Conservation (phyloP, 225 moss, liverwort and hornwort species). For the Polytrichum commune region DNA sequence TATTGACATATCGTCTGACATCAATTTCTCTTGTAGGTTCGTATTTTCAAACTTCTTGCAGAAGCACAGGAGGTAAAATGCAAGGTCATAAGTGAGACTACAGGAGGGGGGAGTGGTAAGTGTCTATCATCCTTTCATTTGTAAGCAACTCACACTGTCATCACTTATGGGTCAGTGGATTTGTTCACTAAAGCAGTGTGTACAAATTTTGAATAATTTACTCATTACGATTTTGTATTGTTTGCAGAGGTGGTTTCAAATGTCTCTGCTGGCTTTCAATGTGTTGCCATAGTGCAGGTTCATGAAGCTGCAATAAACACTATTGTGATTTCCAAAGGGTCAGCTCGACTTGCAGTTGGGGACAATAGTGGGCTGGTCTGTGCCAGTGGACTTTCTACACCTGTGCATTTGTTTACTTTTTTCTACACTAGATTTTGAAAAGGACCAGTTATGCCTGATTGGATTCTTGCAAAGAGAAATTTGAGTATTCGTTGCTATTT, state of each 20-base stretch:
- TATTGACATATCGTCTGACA: not conserved
- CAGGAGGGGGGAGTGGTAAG: conserved; percentile 57
- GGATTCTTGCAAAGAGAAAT: too few relatives aligned
- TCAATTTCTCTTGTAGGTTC: conserved; percentile 53
- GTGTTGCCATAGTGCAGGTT: conserved; percentile 49
- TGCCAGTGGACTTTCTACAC: not conserved
- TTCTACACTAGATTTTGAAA: not conserved
- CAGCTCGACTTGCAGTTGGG: conserved; percentile 68
- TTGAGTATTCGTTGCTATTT: too few relatives aligned
- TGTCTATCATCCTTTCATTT: not conserved
- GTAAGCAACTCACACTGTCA: not conserved
- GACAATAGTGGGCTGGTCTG: conserved; percentile 80
- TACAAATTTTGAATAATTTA: too few relatives aligned
- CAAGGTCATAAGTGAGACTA: conserved; percentile 45
- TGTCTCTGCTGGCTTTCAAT: conserved; percentile 60
- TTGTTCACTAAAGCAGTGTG: too few relatives aligned
- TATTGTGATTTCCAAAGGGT: conserved; percentile 61
- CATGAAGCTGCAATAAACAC: conserved; percentile 63
- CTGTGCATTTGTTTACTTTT: not conserved
- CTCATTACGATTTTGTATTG: conserved; percentile 3
- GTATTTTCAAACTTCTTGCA: conserved; percentile 40
- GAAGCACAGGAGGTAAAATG: conserved; percentile 61
- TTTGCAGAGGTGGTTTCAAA: conserved; percentile 59
- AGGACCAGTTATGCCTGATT: too few relatives aligned
- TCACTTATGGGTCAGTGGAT: too few relatives aligned